These are phyloP conservation scores for Articulospora tetracladia DNA, from an alignment of 495 filamentous ascomycete species.

Conservation along the genomic window DNA sequence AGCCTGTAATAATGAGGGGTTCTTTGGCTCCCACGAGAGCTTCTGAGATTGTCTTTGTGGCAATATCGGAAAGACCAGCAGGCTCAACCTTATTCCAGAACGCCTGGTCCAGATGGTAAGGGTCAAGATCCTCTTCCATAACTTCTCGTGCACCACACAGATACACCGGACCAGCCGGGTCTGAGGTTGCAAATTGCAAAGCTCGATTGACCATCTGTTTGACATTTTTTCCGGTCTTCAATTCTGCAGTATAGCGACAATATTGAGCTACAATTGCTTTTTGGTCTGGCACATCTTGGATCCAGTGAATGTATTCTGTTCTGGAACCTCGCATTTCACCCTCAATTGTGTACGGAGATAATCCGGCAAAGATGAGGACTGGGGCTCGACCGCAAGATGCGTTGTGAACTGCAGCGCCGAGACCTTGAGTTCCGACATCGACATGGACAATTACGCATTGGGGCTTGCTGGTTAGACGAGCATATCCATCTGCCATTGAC, in stretches of 20 bases:
- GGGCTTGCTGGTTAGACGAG: conserved; percentile 77
- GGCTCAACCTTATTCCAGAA: conserved; percentile 75
- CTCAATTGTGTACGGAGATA: conserved; percentile 86
- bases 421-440: conserved; percentile 90
- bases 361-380: conserved; percentile 84
- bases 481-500: conserved; percentile 95
- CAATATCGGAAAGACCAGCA: conserved; percentile 64
- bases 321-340: conserved; percentile 85
- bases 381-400: conserved; percentile 81
- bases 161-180: conserved; percentile 85
- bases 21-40: conserved; percentile 69
- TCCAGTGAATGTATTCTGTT: conserved; percentile 97
- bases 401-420: conserved; percentile 89
- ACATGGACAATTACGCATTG: conserved; percentile 96
- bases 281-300: conserved; percentile 94
- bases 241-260: conserved; percentile 86
- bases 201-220: conserved; percentile 96
- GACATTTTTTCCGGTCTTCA: conserved; percentile 88
- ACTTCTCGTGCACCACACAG: conserved; percentile 80
- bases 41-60: conserved; percentile 63
- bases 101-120: conserved; percentile 69
- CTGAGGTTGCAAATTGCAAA: conserved; percentile 77
- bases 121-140: conserved; percentile 88
- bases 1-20: conserved; percentile 80
- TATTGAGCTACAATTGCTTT: conserved; percentile 90